These are phyloP conservation scores for Pulveroboletus sp. DNA, from an alignment of 768 basidiomycete species.

Conservation along the genomic window DNA sequence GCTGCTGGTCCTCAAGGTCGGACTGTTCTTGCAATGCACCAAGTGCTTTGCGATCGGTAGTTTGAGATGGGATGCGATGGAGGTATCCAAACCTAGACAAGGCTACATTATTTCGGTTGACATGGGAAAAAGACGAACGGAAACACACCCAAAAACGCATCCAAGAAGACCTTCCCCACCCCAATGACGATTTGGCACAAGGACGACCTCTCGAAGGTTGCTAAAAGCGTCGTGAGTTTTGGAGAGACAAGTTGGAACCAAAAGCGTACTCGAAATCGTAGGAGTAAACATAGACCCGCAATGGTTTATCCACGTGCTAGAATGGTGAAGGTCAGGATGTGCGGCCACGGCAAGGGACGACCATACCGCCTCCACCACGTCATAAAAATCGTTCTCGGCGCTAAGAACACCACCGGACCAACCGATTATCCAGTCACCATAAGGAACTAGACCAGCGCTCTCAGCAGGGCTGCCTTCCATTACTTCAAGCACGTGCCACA, in stretches of 20 bases:
- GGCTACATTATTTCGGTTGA: slow-evolving; percentile 2
- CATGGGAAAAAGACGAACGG: not conserved
- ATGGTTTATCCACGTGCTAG: slow-evolving; percentile 90
- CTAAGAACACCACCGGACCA: slow-evolving; percentile 93
- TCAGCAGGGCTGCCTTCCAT: slow-evolving; percentile 96
- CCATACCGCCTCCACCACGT: slow-evolving; percentile 86
- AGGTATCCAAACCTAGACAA: slow-evolving; percentile 76
- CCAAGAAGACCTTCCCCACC: slow-evolving; percentile 95
- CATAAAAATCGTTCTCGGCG: slow-evolving; percentile 95
- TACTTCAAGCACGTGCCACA: slow-evolving; percentile 98
- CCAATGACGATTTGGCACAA: slow-evolving; percentile 97
- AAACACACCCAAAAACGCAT: slow-evolving; percentile 87
- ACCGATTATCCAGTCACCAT: slow-evolving; percentile 75
- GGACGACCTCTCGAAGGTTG: slow-evolving; percentile 86
- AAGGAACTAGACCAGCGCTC: slow-evolving; percentile 93
- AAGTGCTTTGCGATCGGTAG: slow-evolving; percentile 56
- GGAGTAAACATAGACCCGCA: slow-evolving; percentile 95
- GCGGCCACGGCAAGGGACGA: not conserved
- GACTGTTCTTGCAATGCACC: slow-evolving; percentile 49
- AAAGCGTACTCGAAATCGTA: slow-evolving; percentile 88
- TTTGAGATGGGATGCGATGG: slow-evolving; percentile 87
- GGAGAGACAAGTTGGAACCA: not conserved
- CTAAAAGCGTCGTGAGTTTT: slow-evolving; percentile 38
- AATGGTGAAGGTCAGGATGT: slow-evolving; percentile 7
- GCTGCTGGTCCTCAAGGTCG: slow-evolving; percentile 59